phyloP scores from a whole-genome alignment of 1,284 basidiomycete species.

The Trichosporon sp. region DNA sequence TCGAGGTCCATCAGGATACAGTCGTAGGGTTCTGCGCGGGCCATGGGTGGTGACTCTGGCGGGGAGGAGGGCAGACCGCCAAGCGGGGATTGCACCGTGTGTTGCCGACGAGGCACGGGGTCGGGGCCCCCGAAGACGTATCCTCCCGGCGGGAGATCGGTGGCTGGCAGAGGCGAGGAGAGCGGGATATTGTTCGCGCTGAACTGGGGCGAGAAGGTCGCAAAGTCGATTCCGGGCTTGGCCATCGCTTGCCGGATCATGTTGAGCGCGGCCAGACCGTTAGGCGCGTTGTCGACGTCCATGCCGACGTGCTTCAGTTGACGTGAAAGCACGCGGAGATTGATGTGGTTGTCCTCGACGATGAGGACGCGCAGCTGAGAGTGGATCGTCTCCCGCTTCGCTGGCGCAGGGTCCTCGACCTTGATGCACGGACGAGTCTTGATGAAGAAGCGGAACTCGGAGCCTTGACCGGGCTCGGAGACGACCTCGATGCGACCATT shows the following conservation, averaged over 20 bases:
- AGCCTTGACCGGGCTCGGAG: constrained; percentile 36
- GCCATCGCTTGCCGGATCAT: constrained; percentile 45
- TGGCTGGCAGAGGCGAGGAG: not conserved
- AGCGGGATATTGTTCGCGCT: not conserved
- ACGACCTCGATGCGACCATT: constrained; percentile 40
- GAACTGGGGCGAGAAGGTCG: constrained; percentile 1
- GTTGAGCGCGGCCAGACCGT: constrained; percentile 57
- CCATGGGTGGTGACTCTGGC: constrained; percentile 24
- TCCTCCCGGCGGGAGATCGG: not conserved
- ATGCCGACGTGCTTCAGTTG: constrained; percentile 32
- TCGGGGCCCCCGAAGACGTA: not conserved
- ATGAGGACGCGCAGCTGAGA: constrained; percentile 35
- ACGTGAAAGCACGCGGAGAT: constrained; percentile 40
- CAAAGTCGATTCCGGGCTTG: constrained; percentile 17
- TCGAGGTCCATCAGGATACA: constrained; percentile 55
- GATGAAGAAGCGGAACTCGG: constrained; percentile 57
- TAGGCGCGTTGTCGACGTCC: constrained; percentile 36
- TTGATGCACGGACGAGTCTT: constrained; percentile 18
- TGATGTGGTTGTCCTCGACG: constrained; percentile 52
- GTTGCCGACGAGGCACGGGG: not conserved
- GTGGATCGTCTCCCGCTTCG: not conserved
- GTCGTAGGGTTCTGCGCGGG: constrained; percentile 39
- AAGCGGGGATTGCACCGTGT: not conserved
- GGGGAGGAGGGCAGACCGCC: not conserved
- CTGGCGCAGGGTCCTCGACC: not conserved